Evolutionary conservation across 352 stramenopile species (phyloP), one percentile per base, ranked within the genome.

Genomic region (Phytophthora pluvialis): DNA sequence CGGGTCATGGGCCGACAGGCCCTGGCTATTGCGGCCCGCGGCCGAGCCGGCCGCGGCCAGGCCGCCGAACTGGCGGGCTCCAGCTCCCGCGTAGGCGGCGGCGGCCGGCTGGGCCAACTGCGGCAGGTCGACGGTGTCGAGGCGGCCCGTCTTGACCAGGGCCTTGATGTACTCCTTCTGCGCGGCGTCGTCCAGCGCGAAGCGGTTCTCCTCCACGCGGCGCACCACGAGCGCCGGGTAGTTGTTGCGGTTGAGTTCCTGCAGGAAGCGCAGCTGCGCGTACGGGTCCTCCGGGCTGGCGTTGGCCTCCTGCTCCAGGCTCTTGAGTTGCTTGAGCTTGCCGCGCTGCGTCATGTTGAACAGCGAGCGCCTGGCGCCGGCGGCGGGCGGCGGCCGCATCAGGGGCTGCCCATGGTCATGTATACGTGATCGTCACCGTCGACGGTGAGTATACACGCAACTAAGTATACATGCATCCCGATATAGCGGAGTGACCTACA

Each of bases 91-190:
- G 5, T 54, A 54, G 33, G 65, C 42, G 3, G 46, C 16, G 15
- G 36, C 38, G 40, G 15, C 16, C 8, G 43, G 33, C 38, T 66
- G 56, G 5, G 85, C 38, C 28, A 94, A 56, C 38, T 91, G 72
- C 31, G 78, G 77, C 64, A 94, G 80, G 60, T 96, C 85, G 11
- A 93, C 63, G 4, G 78, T 71, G 56, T 96, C 88, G 35, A 96
- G 88, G 38, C 88, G 83, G n/a, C 83, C 83, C 5, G 86, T 96
- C 84, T 93, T 93, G 63, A 96, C 88, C 21, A 96, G 80, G 11
- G 88, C 88, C 67, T 95, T 96, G 83, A 96, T 86, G 68, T 96
- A 96, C 66, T 96, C 88, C 61, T 93, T 91, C 70, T 95, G 83
- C 13, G 89, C 70, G 36, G 83, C 74, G 36, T 96, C 86, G 60